Conservation (phyloP, 1,284 basidiomycete genomes). For the Moesziomyces sp. region DNA sequence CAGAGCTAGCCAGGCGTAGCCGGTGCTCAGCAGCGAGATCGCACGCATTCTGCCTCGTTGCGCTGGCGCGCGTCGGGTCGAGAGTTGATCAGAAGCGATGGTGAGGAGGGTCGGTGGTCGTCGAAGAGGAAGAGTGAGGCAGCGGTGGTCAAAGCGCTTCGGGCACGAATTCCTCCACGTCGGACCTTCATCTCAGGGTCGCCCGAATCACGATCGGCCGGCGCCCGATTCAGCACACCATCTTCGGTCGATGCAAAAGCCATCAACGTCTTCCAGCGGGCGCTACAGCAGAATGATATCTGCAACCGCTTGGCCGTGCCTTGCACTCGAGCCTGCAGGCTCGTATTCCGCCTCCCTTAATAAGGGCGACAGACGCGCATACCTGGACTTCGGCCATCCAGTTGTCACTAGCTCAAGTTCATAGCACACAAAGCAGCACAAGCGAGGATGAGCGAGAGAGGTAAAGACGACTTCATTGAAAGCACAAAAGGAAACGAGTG, state of each 20-base stretch:
- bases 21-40: constrained; percentile 16
- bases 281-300: no score
- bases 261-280: no score
- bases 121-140: background rate
- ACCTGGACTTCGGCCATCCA: no score
- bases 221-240: background rate
- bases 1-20: constrained; percentile 29
- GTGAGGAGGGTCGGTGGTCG: background rate
- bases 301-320: no score
- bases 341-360: no score
- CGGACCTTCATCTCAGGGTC: background rate
- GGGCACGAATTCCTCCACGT: background rate
- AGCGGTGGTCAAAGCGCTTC: background rate
- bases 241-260: no score
- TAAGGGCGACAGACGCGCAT: no score
- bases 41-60: constrained; percentile 17
- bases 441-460: background rate
- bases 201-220: background rate
- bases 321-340: no score
- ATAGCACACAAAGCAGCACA: background rate
- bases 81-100: background rate
- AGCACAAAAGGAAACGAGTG: background rate
- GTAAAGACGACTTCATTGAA: background rate
- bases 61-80: background rate
- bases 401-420: no score